Conservation (phyloP, 192 early-diverging fungal species). For the Dissophora ornata region DNA sequence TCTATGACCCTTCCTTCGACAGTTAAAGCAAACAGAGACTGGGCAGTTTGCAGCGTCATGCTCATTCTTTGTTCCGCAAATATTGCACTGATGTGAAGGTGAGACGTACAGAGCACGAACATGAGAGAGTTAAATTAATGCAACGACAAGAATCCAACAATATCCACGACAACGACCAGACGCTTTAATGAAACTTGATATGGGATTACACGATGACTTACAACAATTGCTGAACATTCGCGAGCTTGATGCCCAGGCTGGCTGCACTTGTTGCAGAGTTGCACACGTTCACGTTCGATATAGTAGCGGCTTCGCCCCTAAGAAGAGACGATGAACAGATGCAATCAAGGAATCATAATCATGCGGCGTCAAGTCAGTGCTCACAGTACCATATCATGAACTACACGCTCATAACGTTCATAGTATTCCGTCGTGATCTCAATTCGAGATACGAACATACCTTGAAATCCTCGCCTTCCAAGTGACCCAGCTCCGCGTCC, state of each 20-base stretch:
- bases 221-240: slow-evolving; percentile 14
- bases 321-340: no score
- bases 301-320: slow-evolving; percentile 43
- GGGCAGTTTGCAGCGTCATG: slow-evolving; percentile 17
- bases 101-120: no score
- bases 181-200: no score
- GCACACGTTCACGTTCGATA: no score
- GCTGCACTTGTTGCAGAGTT: slow-evolving; percentile 23
- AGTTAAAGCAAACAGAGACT: slow-evolving; percentile 19
- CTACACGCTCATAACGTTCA: no score
- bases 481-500: slow-evolving; percentile 28
- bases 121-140: no score
- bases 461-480: slow-evolving; percentile 37
- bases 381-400: no score
- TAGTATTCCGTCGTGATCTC: not conserved
- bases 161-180: no score
- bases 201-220: not conserved
- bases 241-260: slow-evolving; percentile 14
- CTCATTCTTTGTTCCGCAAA: slow-evolving; percentile 31
- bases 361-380: no score
- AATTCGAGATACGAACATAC: slow-evolving; percentile 9
- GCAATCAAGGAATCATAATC: no score
- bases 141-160: no score
- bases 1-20: slow-evolving; percentile 35
- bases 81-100: slow-evolving; percentile 12